Percentiles rank a stretch among this genome's conserved stretches.
Conservation (phyloP, 2,329 filamentous ascomycete genomes). For the Penicillium vulpinum region DNA sequence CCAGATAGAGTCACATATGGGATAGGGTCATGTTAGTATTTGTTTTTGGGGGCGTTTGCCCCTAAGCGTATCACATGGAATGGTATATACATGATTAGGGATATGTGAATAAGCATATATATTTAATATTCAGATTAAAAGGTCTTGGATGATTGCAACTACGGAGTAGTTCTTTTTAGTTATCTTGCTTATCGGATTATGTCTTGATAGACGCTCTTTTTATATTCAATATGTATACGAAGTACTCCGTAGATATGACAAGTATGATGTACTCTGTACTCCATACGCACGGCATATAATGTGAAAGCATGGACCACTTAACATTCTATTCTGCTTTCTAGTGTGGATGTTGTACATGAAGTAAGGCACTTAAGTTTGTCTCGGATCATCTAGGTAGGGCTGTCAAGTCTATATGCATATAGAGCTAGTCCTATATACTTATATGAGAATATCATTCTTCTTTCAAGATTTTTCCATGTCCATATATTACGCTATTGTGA, state of each 20-base stretch:
- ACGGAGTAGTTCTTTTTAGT: too few relatives aligned
- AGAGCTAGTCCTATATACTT: neutral
- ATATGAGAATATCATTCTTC: neutral
- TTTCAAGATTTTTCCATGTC: neutral
- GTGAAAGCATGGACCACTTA: neutral
- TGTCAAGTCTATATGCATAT: neutral
- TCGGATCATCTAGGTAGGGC: neutral
- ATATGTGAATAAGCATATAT: neutral
- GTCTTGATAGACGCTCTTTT: neutral
- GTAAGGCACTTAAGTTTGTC: neutral
- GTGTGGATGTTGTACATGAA: neutral
- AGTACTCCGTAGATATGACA: too few relatives aligned
- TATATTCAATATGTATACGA: too few relatives aligned
- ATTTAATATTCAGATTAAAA: too few relatives aligned
- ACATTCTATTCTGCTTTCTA: neutral
- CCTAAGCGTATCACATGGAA: neutral
- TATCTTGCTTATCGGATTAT: neutral
- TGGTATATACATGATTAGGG: neutral
- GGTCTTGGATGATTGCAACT: too few relatives aligned
- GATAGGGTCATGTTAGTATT: neutral
- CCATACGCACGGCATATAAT: neutral
- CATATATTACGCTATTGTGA: neutral
- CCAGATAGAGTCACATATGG: conserved; percentile 7
- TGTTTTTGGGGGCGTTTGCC: neutral
- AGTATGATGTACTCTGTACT: too few relatives aligned